Evolutionary conservation across 345 rosid genomes (phyloP).

Genomic region (Moringa oleifera): DNA sequence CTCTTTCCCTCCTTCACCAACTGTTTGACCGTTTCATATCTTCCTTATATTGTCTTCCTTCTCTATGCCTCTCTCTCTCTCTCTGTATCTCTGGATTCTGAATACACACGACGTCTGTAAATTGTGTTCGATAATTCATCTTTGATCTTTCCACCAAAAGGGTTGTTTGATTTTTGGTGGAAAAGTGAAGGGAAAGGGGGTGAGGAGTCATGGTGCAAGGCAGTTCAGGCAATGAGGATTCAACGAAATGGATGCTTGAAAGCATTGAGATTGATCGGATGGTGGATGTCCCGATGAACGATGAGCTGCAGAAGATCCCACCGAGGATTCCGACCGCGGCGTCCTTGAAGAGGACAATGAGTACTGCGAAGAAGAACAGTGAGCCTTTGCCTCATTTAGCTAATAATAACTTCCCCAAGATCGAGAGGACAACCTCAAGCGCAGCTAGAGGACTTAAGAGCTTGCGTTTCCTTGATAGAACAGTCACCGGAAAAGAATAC

Average conservation of each 20-base stretch:
- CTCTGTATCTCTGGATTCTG: background rate
- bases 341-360: slow-evolving; percentile 32
- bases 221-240: slow-evolving; percentile 19
- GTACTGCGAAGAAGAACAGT: slow-evolving; percentile 42
- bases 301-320: slow-evolving; percentile 14
- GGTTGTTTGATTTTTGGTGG: background rate
- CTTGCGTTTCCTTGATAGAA: slow-evolving; percentile 75
- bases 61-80: background rate
- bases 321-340: slow-evolving; percentile 24
- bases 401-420: slow-evolving; percentile 13
- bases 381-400: slow-evolving; percentile 14
- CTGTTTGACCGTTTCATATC: slow-evolving; percentile 1
- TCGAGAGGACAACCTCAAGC: slow-evolving; percentile 50
- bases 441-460: slow-evolving; percentile 77
- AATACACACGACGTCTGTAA: too few species aligned
- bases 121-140: background rate
- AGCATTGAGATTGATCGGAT: slow-evolving; percentile 48
- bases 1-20: background rate
- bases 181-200: too few species aligned
- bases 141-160: background rate
- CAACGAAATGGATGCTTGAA: slow-evolving; percentile 59
- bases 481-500: slow-evolving; percentile 61
- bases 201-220: slow-evolving; percentile 1
- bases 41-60: background rate
- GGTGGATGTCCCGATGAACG: slow-evolving; percentile 33